Evolutionary conservation across 352 stramenopile genomes (phyloP), one percentile per base, ranked within the genome.

Genomic region (Globisporangium middletonii): DNA sequence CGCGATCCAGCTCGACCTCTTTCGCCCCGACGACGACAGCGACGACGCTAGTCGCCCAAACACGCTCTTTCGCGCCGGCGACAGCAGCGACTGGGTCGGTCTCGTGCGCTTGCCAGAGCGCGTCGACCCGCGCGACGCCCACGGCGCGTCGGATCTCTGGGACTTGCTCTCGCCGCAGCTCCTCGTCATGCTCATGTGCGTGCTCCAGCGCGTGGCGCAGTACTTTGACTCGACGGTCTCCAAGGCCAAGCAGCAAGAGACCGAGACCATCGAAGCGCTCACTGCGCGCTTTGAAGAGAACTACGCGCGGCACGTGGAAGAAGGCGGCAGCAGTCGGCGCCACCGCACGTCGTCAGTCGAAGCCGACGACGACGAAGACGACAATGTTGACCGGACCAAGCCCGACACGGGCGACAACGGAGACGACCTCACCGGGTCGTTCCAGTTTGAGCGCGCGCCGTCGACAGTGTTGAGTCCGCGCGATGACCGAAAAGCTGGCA

Each of bases 111-210:
- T 84, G 7, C 65, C 70, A n/a, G 73, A 85, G 53, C 60, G 72
- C 13, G 75, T 76, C 23, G 53, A 70, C 44, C 28, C 58, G 12
- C 75, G 49, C 23, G 62, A 57, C 4, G 43, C 43, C 6, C 28
- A 4, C 8, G 65, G 71, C 2, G 75, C 72, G 9, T 41, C 63
- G 2, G 60, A 62, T 18, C 53, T 93, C 50, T 91, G 78, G 79
- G 54, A 70, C n/a, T 57, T 91, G 15, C 42, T 81, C 0, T 76
- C 67, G 1, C 67, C 72, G 2, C 71, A 86, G 26, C 79, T 93
- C 27, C 69, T 81, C 53, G 76, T 93, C 52, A 79, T 91, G 63
- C 60, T 87, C 12, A 79, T 89, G 70, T 91, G 83, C 55, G 77
- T 70, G 23, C 54, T 92, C n/a, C 82, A 92, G 62, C 70, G 82